These are phyloP conservation scores for Floccularia luteovirens DNA, from an alignment of 768 basidiomycete species.

Conservation along the genomic window DNA sequence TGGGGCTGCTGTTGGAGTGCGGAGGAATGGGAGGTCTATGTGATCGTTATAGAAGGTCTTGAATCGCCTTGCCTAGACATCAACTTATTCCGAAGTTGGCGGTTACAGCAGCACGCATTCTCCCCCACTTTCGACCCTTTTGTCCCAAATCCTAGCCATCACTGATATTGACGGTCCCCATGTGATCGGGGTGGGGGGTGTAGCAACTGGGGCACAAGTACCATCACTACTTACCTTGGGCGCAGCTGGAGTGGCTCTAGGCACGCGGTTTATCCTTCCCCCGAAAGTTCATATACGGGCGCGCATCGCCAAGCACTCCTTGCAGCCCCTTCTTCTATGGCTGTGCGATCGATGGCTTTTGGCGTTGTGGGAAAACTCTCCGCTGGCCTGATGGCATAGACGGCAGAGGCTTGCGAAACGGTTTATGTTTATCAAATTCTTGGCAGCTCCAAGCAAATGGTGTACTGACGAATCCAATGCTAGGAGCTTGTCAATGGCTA, in stretches of 20 bases:
- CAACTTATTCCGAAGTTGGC: constrained; percentile 47
- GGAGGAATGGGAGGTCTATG: constrained; percentile 66
- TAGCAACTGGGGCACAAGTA: constrained; percentile 59
- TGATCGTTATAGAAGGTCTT: constrained; percentile 77
- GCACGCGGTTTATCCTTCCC: constrained; percentile 72
- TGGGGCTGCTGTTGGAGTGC: constrained; percentile 51
- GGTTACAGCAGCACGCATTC: constrained; percentile 61
- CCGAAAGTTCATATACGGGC: constrained; percentile 53
- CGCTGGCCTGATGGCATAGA: constrained; percentile 58
- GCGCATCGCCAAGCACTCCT: constrained; percentile 46
- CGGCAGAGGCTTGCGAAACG: constrained; percentile 52
- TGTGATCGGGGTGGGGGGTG: constrained; percentile 69
- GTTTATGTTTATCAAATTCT: constrained; percentile 16
- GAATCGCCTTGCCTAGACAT: not conserved
- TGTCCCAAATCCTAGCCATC: constrained; percentile 44
- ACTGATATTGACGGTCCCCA: constrained; percentile 36
- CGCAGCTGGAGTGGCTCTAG: constrained; percentile 59
- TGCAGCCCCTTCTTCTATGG: constrained; percentile 32
- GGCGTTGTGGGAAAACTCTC: constrained; percentile 48
- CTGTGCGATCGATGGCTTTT: constrained; percentile 57
- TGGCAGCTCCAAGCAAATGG: constrained; percentile 17
- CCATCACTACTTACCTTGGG: constrained; percentile 62
- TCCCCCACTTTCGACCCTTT: constrained; percentile 51
- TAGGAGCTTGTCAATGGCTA: constrained; percentile 51
- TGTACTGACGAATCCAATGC: constrained; percentile 7